Evolutionary conservation across 1,139 yeast species (phyloP), one percentile per base, ranked within the genome.

Genomic region (Taphrina betulina): DNA sequence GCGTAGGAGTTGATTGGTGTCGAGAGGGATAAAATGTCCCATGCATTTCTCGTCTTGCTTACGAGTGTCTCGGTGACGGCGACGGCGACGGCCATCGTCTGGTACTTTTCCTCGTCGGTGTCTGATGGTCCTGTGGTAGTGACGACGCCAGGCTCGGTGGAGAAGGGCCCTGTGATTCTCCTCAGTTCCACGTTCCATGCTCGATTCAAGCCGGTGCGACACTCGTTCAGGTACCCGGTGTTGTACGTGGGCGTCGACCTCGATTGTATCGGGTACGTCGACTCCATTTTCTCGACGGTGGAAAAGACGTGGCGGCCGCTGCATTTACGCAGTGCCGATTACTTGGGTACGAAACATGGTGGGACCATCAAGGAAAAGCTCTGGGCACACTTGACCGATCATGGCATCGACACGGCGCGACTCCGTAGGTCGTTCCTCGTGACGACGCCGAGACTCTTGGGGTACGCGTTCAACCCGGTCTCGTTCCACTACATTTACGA

Each of bases 381-480:
- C 14, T 44, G 51, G 50, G 31, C 36, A 16, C 51, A 44, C 23
- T 24, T 52, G 7, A 7, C 24, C 10, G 51, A 52, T 34, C 57
- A 52, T 26, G 51, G 26, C 29, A 16, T 52, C 7, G 37, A 35
- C 14, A 52, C 50, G 1, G 19, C 24, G 19, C 8, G 35, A 1
- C 57, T 52, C 12, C 26, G 7, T 5, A 19, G 46, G 20, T 20
- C 54, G 3, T 16, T 50, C 3, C 41, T 50, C 14, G 28, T 50
- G 24, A 50, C 54, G 17, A 50, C 54, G 8, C 54, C 54, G n/a
- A 29, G 57, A 23, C 23, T 52, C n/a, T 42, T 52, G 5, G 57
- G 57, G 10, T 52, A 52, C 28, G 52, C 51, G 23, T 52, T 52
- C 38, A 52, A 52, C 16, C 57, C 57, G 14, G 57, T 52, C 35